Evolutionary conservation across 805 yeast genomes (phyloP).

Genomic region (Candida sakaeoensis): DNA sequence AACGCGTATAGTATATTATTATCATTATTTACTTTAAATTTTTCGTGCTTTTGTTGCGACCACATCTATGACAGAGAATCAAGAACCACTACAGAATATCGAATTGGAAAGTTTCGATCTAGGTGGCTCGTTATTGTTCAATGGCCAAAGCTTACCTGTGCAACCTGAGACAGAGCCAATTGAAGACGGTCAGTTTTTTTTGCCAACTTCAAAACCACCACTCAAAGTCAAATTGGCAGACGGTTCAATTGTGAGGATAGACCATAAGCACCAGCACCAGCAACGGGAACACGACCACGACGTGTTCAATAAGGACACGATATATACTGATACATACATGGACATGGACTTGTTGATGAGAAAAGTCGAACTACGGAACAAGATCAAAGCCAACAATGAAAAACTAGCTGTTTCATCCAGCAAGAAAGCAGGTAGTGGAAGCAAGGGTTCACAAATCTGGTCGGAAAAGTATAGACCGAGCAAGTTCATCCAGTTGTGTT

Average conservation of each 20-base stretch:
- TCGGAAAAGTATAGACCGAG: conserved; percentile 39
- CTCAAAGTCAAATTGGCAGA: conserved; percentile 18
- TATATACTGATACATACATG: conserved; percentile 11
- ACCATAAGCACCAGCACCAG: conserved; percentile 11
- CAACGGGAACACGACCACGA: not conserved
- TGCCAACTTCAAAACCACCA: conserved; percentile 3
- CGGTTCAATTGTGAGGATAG: conserved; percentile 16
- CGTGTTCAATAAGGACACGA: not conserved
- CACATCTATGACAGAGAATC: not conserved
- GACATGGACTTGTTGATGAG: conserved; percentile 19
- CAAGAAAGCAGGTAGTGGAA: too few relatives aligned
- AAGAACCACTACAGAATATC: not conserved
- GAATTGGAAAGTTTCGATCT: conserved; percentile 1
- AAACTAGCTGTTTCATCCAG: too few relatives aligned
- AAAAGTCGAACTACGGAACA: conserved; percentile 17
- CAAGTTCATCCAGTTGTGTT: conserved; percentile 32
- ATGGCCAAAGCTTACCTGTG: not conserved
- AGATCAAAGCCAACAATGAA: conserved; percentile 14
- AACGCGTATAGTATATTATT: conserved; percentile 2
- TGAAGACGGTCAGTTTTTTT: not conserved
- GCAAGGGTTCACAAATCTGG: conserved; percentile 21
- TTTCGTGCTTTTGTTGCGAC: not conserved
- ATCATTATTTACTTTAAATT: not conserved
- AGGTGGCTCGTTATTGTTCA: conserved; percentile 2
- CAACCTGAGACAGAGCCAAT: not conserved